Evolutionary conservation across 1,284 basidiomycete species (phyloP), one percentile per base, ranked within the genome.

Genomic region (Athelia psychrophila): DNA sequence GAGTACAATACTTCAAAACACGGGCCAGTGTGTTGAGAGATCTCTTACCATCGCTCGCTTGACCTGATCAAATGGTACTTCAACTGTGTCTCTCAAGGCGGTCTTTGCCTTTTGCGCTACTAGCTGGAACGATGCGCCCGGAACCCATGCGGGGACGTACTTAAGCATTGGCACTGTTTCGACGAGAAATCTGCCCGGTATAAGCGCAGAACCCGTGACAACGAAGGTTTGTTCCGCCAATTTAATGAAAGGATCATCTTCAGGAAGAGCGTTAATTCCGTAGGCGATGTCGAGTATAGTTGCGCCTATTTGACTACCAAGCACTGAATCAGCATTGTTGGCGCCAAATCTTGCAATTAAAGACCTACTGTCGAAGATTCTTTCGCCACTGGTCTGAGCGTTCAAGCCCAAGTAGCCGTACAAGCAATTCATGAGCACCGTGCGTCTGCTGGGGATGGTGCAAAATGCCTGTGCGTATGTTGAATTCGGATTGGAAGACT

Each of bases 91-190:
- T 6, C n/a, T 9, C n/a, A 59, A 59, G 16, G 59, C 20, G 44
- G 59, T 51, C n/a, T 54, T 25, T 18, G 60, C 59, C n/a, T 22
- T 49, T 25, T 45, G 52, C 22, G 62, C 59, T 16, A 40, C 13
- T 19, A 49, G 54, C 32, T 67, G 60, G 53, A 70, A 70, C 0
- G 56, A 60, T 3, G 65, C 58, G 2, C 69, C 69, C 2, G 65
- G 65, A 46, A 57, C 57, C 69, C 68, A 67, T 33, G 58, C 58
- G 12, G 68, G 63, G 12, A 70, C 27, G 42, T 56, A 51, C 50
- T 56, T 56, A 25, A 61, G 45, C 20, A 51, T 22, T 12, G 54
- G 54, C 19, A 56, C 16, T 8, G 47, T 22, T 27, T 56, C 52
- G 15, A 61, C 57, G 2, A 61, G 51, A 47, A 56, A 61, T 12